A percentile compares a stretch with the other conserved stretches of the same genome.
Conservation (phyloP, 495 filamentous ascomycete genomes). For the Diplogelasinospora grovesii region DNA sequence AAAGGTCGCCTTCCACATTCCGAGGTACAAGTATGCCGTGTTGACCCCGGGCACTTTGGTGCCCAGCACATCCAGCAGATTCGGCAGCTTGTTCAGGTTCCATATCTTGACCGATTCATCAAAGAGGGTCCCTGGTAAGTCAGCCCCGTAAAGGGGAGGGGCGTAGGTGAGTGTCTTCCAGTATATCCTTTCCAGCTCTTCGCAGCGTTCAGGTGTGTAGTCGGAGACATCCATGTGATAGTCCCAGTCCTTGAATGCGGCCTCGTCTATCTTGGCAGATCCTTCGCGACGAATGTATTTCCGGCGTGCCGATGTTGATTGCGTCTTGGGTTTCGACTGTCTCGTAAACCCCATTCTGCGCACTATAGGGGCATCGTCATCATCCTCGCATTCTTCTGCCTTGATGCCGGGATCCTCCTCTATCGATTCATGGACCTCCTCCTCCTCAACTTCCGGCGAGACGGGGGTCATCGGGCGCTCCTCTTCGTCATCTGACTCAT, state of each 20-base stretch:
- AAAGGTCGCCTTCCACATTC: slow-evolving; percentile 99
- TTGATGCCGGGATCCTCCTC: slow-evolving; percentile 37
- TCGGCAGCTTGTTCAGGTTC: slow-evolving; percentile 93
- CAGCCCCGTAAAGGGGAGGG: slow-evolving; percentile 89
- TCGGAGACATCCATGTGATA: slow-evolving; percentile 81
- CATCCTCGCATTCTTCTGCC: slow-evolving; percentile 40
- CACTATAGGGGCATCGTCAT: slow-evolving; percentile 26
- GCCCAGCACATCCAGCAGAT: slow-evolving; percentile 88
- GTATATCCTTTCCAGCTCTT: slow-evolving; percentile 87
- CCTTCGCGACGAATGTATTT: slow-evolving; percentile 74
- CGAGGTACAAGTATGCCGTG: slow-evolving; percentile 95
- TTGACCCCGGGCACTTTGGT: slow-evolving; percentile 96
- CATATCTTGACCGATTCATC: slow-evolving; percentile 76
- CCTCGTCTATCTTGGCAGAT: slow-evolving; percentile 70
- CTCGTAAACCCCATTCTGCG: slow-evolving; percentile 34
- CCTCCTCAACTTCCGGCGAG: slow-evolving; percentile 39
- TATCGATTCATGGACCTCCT: slow-evolving; percentile 38
- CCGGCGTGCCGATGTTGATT: slow-evolving; percentile 57
- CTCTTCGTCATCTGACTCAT: slow-evolving; percentile 25
- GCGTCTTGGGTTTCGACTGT: slow-evolving; percentile 43
- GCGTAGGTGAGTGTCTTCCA: slow-evolving; percentile 96
- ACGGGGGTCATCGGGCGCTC: slow-evolving; percentile 51
- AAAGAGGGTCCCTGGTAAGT: slow-evolving; percentile 95
- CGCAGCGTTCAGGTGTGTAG: slow-evolving; percentile 82
- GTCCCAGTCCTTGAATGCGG: slow-evolving; percentile 79